Percentiles rank a stretch among this genome's conserved stretches.
phyloP scores from a whole-genome alignment of 2,329 filamentous ascomycete genomes.

The Kalaharituber pfeilii region DNA sequence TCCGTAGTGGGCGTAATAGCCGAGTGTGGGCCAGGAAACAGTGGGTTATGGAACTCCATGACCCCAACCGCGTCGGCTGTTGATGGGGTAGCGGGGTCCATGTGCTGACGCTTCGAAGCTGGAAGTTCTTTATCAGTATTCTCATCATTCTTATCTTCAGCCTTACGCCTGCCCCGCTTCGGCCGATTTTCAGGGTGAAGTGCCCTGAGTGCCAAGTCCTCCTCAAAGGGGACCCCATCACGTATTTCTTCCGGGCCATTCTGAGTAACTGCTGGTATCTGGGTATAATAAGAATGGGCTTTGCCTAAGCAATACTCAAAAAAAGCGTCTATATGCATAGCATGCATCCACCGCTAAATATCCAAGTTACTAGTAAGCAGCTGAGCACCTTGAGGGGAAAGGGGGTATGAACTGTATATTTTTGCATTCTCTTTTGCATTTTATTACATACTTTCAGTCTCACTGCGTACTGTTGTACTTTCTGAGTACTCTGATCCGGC shows the following conservation, averaged over 20 bases:
- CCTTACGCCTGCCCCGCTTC: constrained; percentile 44
- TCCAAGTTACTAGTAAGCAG: constrained; percentile 11
- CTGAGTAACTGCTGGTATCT: constrained; percentile 49
- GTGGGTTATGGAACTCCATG: constrained; percentile 14
- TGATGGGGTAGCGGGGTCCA: constrained; percentile 13
- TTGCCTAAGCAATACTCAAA: constrained; percentile 77
- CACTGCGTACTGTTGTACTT: constrained; percentile 88
- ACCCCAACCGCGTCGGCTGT: constrained; percentile 13
- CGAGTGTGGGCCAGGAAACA: constrained; percentile 16
- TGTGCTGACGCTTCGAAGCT: constrained; percentile 22
- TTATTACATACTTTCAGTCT: constrained; percentile 63
- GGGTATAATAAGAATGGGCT: constrained; percentile 59
- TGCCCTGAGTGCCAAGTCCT: constrained; percentile 73
- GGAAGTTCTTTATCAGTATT: constrained; percentile 25
- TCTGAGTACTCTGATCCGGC: constrained; percentile 78
- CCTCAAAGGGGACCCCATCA: constrained; percentile 69
- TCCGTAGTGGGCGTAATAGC: constrained; percentile 13
- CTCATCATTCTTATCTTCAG: constrained; percentile 33
- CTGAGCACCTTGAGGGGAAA: constrained; percentile 1
- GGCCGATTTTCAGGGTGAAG: constrained; percentile 59
- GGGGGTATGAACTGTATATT: background rate
- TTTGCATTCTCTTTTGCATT: background rate
- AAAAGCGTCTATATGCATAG: constrained; percentile 87
- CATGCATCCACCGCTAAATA: constrained; percentile 76
- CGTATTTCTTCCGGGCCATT: constrained; percentile 48